Conservation (phyloP, 768 basidiomycete genomes). For the Hemileccinum impolitum region DNA sequence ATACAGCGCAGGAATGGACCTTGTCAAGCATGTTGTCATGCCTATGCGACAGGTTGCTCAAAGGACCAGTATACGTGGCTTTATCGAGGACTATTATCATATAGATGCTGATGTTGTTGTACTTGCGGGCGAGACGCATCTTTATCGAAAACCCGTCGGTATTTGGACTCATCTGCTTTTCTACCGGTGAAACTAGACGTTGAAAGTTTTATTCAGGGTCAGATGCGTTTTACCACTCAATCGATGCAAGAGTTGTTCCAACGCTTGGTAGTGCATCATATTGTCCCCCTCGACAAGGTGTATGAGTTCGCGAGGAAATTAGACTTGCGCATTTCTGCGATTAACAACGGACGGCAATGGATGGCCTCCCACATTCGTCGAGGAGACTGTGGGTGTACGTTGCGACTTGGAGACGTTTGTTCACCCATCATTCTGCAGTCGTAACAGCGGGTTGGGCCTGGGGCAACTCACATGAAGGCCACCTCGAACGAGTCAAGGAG, state of each 20-base stretch:
- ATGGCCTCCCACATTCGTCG: conserved; percentile 38
- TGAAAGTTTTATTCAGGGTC: conserved; percentile 12
- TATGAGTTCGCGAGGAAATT: conserved; percentile 24
- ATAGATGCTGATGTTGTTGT: conserved; percentile 35
- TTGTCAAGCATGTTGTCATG: conserved; percentile 36
- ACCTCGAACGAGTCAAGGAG: conserved; percentile 31
- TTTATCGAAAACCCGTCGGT: conserved; percentile 27
- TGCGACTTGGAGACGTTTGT: background rate
- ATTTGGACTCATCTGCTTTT: background rate
- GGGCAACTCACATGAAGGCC: conserved; percentile 29
- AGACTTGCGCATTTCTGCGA: conserved; percentile 20
- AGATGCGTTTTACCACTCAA: conserved; percentile 25
- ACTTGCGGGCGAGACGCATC: conserved; percentile 39
- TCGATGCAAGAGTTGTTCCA: conserved; percentile 20
- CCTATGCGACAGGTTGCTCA: conserved; percentile 34
- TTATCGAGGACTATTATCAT: conserved; percentile 35
- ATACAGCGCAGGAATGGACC: conserved; percentile 39
- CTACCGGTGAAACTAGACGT: background rate
- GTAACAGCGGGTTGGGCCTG: conserved; percentile 32
- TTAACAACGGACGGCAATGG: conserved; percentile 32
- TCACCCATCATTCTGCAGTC: conserved; percentile 14
- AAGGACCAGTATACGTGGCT: conserved; percentile 34
- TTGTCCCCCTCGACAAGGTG: conserved; percentile 23
- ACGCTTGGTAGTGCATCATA: conserved; percentile 21
- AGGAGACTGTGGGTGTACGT: conserved; percentile 33